Evolutionary conservation across 345 rosid species (phyloP).

Genomic region (Kandelia obovata): DNA sequence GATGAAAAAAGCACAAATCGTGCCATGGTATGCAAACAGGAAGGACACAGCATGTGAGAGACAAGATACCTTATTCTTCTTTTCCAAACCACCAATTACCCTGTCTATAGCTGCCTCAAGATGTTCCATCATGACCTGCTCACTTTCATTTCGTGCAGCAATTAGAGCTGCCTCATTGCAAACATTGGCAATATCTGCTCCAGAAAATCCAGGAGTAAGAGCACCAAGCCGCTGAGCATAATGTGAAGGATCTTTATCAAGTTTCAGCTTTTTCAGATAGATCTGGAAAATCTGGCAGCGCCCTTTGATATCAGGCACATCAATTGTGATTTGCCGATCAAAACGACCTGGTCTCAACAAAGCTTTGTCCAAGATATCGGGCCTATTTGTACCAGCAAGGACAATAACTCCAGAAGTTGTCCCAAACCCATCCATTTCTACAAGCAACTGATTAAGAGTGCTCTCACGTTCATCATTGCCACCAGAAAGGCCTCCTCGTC

Average conservation of each 20-base stretch:
- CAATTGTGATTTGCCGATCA: constrained; percentile 84
- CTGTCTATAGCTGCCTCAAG: constrained; percentile 95
- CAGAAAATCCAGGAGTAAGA: constrained; percentile 95
- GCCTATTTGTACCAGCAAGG: constrained; percentile 95
- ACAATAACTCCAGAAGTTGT: constrained; percentile 94
- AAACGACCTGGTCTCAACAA: constrained; percentile 85
- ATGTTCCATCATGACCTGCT: constrained; percentile 64
- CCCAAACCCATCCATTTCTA: constrained; percentile 98
- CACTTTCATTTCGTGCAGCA: constrained; percentile 66
- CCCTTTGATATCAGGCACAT: constrained; percentile 90
- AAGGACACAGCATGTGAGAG: not conserved
- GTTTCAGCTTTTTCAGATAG: constrained; percentile 77
- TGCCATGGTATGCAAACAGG: not conserved
- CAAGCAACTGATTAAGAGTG: constrained; percentile 83
- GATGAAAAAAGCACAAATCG: not conserved
- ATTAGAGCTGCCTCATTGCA: constrained; percentile 94
- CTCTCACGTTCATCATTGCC: constrained; percentile 95
- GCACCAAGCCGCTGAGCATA: constrained; percentile 91
- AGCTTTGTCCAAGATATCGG: constrained; percentile 93
- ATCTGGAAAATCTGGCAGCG: constrained; percentile 84
- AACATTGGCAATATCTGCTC: constrained; percentile 95
- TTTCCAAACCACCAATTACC: constrained; percentile 97
- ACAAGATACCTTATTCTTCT: constrained; percentile 74
- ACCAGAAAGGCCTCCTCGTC: constrained; percentile 86
- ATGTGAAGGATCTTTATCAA: constrained; percentile 69